A percentile compares a stretch with the other conserved stretches of the same genome.
Evolutionary conservation across 2,329 filamentous ascomycete species (phyloP).

Genomic region (Fusarium cicatricum): DNA sequence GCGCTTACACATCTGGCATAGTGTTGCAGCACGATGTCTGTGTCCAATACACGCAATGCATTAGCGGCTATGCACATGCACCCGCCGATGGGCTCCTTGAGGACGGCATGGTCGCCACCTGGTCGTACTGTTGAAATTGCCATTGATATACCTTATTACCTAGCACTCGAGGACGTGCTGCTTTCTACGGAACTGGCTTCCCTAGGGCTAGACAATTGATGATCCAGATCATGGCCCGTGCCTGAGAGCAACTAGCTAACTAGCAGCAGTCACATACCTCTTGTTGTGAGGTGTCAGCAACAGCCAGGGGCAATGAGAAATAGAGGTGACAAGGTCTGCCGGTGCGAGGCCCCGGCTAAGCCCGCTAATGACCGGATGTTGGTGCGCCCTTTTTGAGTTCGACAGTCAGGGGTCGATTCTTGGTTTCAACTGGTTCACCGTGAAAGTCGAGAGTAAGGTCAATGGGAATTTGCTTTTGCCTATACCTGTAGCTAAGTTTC

Average conservation of each 20-base stretch:
- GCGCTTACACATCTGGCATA: background rate
- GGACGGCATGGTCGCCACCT: background rate
- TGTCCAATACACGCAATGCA: background rate
- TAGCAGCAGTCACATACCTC: background rate
- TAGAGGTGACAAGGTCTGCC: background rate
- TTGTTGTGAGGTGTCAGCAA: background rate
- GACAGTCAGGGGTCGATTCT: background rate
- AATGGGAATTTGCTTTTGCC: constrained; percentile 8
- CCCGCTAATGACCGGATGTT: background rate
- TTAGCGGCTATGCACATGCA: background rate
- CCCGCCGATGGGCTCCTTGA: background rate
- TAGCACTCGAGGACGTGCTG: background rate
- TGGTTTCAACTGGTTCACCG: background rate
- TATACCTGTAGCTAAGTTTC: background rate
- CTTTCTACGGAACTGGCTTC: background rate
- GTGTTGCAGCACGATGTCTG: constrained; percentile 1
- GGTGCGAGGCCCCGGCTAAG: background rate
- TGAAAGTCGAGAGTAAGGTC: background rate
- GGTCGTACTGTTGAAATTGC: background rate
- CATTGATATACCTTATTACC: too few relatives aligned
- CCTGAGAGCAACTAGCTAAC: background rate
- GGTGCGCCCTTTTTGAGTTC: background rate
- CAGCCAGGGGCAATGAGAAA: background rate
- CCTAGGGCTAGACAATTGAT: background rate
- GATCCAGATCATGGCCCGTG: background rate